These are phyloP conservation scores for Linanthus parryae DNA, from an alignment of 148 eudicot genomes.

Conservation along the genomic window DNA sequence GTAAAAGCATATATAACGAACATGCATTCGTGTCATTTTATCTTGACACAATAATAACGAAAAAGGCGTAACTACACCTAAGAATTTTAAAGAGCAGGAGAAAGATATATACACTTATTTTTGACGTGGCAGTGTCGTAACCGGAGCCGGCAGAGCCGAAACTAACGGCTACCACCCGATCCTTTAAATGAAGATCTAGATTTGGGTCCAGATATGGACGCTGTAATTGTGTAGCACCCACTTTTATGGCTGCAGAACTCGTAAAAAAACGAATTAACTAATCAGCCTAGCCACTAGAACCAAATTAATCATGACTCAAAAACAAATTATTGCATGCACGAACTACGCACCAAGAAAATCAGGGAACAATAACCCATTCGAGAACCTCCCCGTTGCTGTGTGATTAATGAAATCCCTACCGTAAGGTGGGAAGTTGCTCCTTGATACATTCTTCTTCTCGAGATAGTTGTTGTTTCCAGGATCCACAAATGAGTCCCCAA, in stretches of 20 bases:
- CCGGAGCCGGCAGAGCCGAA: slow-evolving; percentile 10
- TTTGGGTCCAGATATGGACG: slow-evolving; percentile 2
- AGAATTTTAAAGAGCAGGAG: slow-evolving; percentile 1
- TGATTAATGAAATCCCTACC: not conserved
- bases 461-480: slow-evolving; percentile 7
- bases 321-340: not conserved
- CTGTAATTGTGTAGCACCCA: slow-evolving; percentile 1
- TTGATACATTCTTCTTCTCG: not conserved
- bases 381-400: slow-evolving; percentile 4
- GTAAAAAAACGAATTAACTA: not conserved
- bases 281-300: not conserved
- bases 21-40: not conserved
- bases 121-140: not conserved
- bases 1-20: no score
- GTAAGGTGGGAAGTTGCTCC: slow-evolving; percentile 8
- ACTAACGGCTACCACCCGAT: not conserved
- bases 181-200: not conserved
- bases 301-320: not conserved
- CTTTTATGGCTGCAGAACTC: slow-evolving; percentile 1
- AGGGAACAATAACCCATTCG: slow-evolving; percentile 6
- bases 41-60: not conserved
- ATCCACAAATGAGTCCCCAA: slow-evolving; percentile 12
- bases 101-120: slow-evolving; percentile 4
- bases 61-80: no score
- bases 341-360: slow-evolving; percentile 9